phyloP scores from a whole-genome alignment of 345 rosid species.

The Populus alba region DNA sequence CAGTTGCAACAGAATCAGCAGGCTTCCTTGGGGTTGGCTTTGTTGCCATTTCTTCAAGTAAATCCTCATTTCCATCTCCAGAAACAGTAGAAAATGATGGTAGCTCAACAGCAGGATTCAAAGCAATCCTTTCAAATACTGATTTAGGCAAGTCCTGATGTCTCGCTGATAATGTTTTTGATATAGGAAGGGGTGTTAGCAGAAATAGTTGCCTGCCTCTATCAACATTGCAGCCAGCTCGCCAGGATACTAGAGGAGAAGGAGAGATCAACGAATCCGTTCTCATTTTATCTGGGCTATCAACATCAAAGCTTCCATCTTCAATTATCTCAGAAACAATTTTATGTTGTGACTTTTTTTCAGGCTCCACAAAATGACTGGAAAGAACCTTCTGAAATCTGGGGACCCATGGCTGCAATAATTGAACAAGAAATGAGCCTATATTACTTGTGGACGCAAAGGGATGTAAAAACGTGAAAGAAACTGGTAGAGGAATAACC shows the following conservation, averaged over 20 bases:
- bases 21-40: conserved; percentile 39
- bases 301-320: conserved; percentile 38
- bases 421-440: conserved; percentile 8
- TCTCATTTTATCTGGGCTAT: conserved; percentile 57
- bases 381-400: conserved; percentile 50
- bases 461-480: neutral
- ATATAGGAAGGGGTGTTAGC: conserved; percentile 78
- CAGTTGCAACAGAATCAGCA: conserved; percentile 24
- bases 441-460: neutral
- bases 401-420: conserved; percentile 81
- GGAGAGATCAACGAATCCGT: conserved; percentile 70
- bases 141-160: conserved; percentile 35
- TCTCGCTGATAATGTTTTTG: conserved; percentile 51
- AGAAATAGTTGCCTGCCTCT: conserved; percentile 73
- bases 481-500: conserved; percentile 36
- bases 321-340: conserved; percentile 25
- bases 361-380: conserved; percentile 15
- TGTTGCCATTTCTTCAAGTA: conserved; percentile 26
- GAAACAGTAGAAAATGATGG: conserved; percentile 29
- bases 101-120: conserved; percentile 27
- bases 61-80: conserved; percentile 37
- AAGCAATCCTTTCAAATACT: conserved; percentile 32
- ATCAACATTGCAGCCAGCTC: conserved; percentile 53
- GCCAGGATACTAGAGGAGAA: conserved; percentile 91
- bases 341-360: conserved; percentile 26